A percentile compares a stretch with the other conserved stretches of the same genome.
Conservation (phyloP, 306 rosid species). For the Pterocarpus macrocarpus region DNA sequence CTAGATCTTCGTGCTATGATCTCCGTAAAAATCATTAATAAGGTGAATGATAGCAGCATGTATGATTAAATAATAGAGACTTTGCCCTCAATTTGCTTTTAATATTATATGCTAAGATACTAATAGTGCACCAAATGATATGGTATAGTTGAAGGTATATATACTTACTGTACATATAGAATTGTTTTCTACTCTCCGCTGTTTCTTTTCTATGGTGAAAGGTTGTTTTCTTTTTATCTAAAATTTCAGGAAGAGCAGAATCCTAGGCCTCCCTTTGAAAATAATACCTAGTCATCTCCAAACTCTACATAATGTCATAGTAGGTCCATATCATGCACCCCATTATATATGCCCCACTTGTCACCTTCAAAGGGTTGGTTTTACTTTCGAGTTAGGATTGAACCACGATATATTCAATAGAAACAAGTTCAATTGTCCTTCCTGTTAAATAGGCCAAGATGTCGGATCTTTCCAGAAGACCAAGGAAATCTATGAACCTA, state of each 20-base stretch:
- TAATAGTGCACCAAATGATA: slow-evolving; percentile 19
- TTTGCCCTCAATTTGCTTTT: neutral
- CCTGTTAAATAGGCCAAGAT: neutral
- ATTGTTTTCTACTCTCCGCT: slow-evolving; percentile 2
- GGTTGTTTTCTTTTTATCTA: slow-evolving; percentile 35
- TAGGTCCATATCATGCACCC: slow-evolving; percentile 20
- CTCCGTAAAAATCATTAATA: neutral
- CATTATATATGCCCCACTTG: slow-evolving; percentile 12
- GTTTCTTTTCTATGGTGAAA: slow-evolving; percentile 36
- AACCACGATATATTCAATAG: neutral
- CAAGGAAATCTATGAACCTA: neutral
- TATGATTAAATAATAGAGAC: slow-evolving; percentile 3
- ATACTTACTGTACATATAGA: neutral
- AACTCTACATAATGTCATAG: slow-evolving; percentile 35
- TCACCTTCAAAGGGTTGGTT: neutral
- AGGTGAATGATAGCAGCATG: neutral
- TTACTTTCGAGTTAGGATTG: slow-evolving; percentile 1
- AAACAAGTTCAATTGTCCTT: neutral
- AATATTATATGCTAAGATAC: slow-evolving; percentile 12
- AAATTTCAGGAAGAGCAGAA: slow-evolving; percentile 16
- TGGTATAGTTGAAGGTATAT: slow-evolving; percentile 14
- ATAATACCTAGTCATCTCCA: slow-evolving; percentile 36
- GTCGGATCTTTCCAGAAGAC: neutral
- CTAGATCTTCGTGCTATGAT: neutral
- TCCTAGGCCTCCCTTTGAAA: slow-evolving; percentile 35